Evolutionary conservation across 306 rosid genomes (phyloP).

Genomic region (Prunus salicina): DNA sequence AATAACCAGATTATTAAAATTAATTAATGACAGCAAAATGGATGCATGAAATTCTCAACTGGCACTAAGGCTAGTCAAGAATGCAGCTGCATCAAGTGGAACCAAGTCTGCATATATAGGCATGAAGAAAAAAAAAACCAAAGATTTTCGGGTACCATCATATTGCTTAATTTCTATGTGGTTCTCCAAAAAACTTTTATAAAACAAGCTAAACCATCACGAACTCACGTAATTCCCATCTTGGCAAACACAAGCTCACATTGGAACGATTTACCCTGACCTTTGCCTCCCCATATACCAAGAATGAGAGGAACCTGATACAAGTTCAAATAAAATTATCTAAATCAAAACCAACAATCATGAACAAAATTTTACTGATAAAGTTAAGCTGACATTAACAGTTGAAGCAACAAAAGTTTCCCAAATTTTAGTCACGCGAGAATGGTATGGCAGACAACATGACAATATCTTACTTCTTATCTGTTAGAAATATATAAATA

Average conservation of each 20-base stretch:
- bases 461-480: not conserved
- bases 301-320: constrained; percentile 43
- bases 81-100: no score
- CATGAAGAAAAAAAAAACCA: no score
- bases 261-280: constrained; percentile 56
- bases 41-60: not conserved
- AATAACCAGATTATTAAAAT: not conserved
- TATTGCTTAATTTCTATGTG: not conserved
- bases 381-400: not conserved
- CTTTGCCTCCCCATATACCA: constrained; percentile 54
- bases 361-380: not conserved
- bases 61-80: no score
- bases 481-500: not conserved
- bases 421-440: not conserved
- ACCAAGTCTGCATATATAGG: no score
- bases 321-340: not conserved
- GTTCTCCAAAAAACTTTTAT: not conserved
- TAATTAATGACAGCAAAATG: not conserved
- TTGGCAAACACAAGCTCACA: constrained; percentile 54
- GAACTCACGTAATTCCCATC: constrained; percentile 49
- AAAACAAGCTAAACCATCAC: not conserved
- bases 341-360: constrained; percentile 5
- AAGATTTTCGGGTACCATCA: no score
- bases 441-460: not conserved
- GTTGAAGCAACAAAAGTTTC: not conserved